Percentiles rank a stretch among this genome's conserved stretches.
These are phyloP conservation scores for Botrytis medusae DNA, from an alignment of 2,329 filamentous ascomycete genomes.

Conservation along the genomic window DNA sequence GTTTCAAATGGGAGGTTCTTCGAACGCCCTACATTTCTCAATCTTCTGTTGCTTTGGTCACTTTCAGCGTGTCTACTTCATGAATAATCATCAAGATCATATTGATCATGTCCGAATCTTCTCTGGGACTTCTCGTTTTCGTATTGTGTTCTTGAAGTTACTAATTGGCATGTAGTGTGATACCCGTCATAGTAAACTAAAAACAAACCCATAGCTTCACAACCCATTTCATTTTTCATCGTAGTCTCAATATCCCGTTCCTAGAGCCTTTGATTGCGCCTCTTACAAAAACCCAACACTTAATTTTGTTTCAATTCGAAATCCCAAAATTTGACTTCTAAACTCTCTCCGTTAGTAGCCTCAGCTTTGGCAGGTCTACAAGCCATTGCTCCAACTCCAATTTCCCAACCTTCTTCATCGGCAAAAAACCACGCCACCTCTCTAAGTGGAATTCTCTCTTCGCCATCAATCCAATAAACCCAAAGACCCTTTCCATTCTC, in stretches of 20 bases:
- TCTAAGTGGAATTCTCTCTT: conserved; percentile 15
- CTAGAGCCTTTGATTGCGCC: fast-evolving
- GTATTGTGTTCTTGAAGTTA: background rate
- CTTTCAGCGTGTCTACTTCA: too few relatives aligned
- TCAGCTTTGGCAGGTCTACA: conserved; percentile 14
- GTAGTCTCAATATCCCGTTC: fast-evolving
- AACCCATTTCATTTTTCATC: background rate
- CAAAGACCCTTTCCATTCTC: conserved; percentile 13
- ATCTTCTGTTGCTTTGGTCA: background rate
- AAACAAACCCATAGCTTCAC: too few relatives aligned
- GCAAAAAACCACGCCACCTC: conserved; percentile 19
- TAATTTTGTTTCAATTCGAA: background rate
- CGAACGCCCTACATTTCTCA: background rate
- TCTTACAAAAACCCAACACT: background rate
- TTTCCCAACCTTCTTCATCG: conserved; percentile 4
- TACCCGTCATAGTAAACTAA: background rate
- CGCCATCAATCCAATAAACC: conserved; percentile 15
- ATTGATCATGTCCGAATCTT: background rate
- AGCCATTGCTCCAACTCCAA: conserved; percentile 10
- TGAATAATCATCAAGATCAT: too few relatives aligned
- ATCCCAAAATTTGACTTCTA: conserved; percentile 15
- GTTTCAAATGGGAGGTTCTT: background rate
- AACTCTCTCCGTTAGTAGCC: background rate
- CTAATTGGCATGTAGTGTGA: background rate
- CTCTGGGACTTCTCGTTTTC: background rate